A percentile compares a stretch with the other conserved stretches of the same genome.
These are phyloP conservation scores for Fusarium sp. DNA, from an alignment of 2,329 filamentous ascomycete species.

Conservation along the genomic window DNA sequence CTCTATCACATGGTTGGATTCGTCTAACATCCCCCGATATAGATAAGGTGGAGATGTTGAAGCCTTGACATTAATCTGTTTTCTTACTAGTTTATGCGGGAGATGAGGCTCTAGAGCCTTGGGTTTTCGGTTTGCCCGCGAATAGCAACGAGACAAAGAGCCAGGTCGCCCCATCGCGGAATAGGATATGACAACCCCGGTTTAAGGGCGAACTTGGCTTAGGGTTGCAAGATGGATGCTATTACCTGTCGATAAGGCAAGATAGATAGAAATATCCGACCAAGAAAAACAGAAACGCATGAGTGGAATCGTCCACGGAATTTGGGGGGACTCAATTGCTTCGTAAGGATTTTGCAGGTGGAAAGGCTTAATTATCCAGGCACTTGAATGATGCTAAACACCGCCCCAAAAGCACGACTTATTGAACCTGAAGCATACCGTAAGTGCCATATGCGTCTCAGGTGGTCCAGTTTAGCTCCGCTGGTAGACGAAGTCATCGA, in stretches of 20 bases:
- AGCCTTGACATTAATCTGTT: conserved; percentile 40
- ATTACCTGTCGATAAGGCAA: neutral
- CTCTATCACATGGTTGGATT: conserved; percentile 45
- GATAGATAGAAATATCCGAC: neutral
- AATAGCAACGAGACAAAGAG: conserved; percentile 19
- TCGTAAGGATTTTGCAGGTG: too few relatives aligned
- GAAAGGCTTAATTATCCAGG: neutral
- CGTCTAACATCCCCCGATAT: conserved; percentile 48
- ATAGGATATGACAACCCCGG: conserved; percentile 3
- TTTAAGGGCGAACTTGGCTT: neutral
- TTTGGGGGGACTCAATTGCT: too few relatives aligned
- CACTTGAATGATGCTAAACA: neutral
- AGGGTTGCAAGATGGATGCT: neutral
- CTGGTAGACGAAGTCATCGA: neutral
- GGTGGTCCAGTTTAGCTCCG: neutral
- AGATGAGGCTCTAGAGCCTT: conserved; percentile 41
- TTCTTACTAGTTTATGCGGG: conserved; percentile 39
- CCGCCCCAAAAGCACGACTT: too few relatives aligned
- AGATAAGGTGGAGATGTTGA: conserved; percentile 37
- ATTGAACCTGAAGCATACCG: neutral
- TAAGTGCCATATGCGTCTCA: neutral
- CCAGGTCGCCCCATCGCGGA: conserved; percentile 35
- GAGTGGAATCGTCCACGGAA: too few relatives aligned
- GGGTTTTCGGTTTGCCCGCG: conserved; percentile 16
- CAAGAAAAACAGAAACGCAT: neutral